phyloP scores from a whole-genome alignment of 768 basidiomycete genomes.

The Lentinula detonsa region DNA sequence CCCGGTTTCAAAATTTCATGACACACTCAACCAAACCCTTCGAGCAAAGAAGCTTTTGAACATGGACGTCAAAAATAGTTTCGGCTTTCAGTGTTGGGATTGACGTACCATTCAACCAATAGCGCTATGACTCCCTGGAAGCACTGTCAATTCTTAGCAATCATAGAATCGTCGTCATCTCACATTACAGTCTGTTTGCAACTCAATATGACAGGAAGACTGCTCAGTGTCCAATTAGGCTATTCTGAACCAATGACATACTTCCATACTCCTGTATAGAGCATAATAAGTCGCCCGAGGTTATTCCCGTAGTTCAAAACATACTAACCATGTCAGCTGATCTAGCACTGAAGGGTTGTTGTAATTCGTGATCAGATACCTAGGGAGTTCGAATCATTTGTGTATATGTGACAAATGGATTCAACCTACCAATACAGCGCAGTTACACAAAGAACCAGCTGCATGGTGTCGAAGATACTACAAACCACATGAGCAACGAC shows the following conservation, averaged over 20 bases:
- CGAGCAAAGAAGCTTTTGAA: slow-evolving; percentile 44
- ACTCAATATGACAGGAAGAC: slow-evolving; percentile 19
- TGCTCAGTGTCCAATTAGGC: neutral
- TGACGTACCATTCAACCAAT: slow-evolving; percentile 40
- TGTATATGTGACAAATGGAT: neutral
- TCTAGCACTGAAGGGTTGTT: slow-evolving; percentile 27
- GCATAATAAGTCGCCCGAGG: neutral
- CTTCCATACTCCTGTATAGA: slow-evolving; percentile 35
- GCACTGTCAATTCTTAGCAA: neutral
- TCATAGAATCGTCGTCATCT: slow-evolving; percentile 6
- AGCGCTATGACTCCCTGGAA: slow-evolving; percentile 40
- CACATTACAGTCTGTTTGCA: slow-evolving; percentile 49
- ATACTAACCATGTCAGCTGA: slow-evolving; percentile 33
- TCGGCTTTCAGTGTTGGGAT: neutral
- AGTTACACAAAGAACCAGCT: slow-evolving; percentile 37
- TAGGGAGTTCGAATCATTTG: slow-evolving; percentile 10
- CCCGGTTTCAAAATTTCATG: neutral
- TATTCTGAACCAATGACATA: slow-evolving; percentile 13
- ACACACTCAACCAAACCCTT: slow-evolving; percentile 42
- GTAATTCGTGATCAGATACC: slow-evolving; percentile 43
- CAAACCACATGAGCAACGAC: neutral
- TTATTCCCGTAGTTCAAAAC: neutral
- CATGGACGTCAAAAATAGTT: neutral
- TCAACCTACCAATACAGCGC: slow-evolving; percentile 39
- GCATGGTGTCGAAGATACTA: slow-evolving; percentile 37